Conservation (phyloP, 208 protist genomes). For the Crithidia expoeki region DNA sequence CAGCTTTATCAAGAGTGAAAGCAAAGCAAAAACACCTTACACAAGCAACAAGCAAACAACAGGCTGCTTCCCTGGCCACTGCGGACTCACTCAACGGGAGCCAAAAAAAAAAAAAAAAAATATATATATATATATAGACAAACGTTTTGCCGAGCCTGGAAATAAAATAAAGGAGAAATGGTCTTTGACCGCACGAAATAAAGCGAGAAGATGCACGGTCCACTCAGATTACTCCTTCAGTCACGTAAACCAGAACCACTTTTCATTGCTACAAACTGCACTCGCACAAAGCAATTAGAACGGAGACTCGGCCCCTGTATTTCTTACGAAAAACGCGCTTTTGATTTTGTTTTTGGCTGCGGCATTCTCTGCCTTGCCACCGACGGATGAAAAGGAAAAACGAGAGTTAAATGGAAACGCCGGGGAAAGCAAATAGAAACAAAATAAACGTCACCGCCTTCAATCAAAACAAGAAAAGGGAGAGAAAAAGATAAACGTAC, state of each 20-base stretch:
- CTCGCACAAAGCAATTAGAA: too few relatives aligned
- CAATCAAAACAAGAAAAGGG: background rate
- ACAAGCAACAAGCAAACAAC: too few relatives aligned
- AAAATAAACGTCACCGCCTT: background rate
- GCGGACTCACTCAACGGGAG: too few relatives aligned
- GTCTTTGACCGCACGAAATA: background rate
- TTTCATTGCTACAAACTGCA: background rate
- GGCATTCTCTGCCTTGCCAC: too few relatives aligned
- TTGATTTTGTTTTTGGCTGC: too few relatives aligned
- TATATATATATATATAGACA: too few relatives aligned
- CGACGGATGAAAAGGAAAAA: too few relatives aligned
- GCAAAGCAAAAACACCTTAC: background rate
- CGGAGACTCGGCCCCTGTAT: too few relatives aligned
- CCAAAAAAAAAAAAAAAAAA: too few relatives aligned
- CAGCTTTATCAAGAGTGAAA: constrained; percentile 13
- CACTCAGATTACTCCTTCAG: background rate
- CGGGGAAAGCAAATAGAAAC: background rate
- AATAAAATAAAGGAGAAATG: background rate
- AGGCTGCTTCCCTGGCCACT: too few relatives aligned
- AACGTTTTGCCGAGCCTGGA: too few relatives aligned
- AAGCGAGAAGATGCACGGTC: background rate
- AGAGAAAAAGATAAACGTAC: background rate
- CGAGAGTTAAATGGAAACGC: background rate
- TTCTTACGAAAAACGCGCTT: too few relatives aligned
- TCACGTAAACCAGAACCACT: background rate